Conservation (phyloP, 2,329 filamentous ascomycete genomes). For the Fusarium pininemorale region DNA sequence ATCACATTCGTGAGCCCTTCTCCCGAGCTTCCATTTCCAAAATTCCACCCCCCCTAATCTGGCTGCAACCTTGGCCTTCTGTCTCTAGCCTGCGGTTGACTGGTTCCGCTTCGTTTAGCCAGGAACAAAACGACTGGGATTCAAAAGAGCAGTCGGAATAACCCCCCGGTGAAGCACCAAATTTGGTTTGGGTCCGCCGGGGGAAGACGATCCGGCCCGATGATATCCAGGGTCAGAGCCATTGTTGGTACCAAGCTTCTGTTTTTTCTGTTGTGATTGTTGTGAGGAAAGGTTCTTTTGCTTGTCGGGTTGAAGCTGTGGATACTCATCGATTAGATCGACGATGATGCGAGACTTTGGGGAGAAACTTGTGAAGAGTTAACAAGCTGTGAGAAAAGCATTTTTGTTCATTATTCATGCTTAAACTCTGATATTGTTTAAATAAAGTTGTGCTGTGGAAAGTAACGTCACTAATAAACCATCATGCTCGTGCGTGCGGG, state of each 20-base stretch:
- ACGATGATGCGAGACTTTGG: neutral
- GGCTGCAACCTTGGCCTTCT: conserved; percentile 1
- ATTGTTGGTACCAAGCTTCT: conserved; percentile 36
- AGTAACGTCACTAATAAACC: conserved; percentile 3
- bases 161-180: conserved; percentile 21
- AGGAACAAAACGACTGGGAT: conserved; percentile 28
- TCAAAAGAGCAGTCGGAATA: conserved; percentile 2
- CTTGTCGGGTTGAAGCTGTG: conserved; percentile 21
- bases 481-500: conserved; percentile 30
- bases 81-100: neutral
- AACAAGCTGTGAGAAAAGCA: neutral
- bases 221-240: conserved; percentile 38
- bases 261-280: conserved; percentile 25
- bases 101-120: conserved; percentile 30
- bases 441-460: neutral
- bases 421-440: neutral
- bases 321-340: conserved; percentile 21
- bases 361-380: neutral
- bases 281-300: conserved; percentile 30
- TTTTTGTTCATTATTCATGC: neutral
- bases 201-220: conserved; percentile 44
- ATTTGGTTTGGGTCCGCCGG: conserved; percentile 34
- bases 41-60: conserved; percentile 17
- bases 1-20: conserved; percentile 12
- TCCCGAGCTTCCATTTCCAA: conserved; percentile 20